These are phyloP conservation scores for Mycena sp. DNA, from an alignment of 1,284 basidiomycete genomes.

Conservation along the genomic window DNA sequence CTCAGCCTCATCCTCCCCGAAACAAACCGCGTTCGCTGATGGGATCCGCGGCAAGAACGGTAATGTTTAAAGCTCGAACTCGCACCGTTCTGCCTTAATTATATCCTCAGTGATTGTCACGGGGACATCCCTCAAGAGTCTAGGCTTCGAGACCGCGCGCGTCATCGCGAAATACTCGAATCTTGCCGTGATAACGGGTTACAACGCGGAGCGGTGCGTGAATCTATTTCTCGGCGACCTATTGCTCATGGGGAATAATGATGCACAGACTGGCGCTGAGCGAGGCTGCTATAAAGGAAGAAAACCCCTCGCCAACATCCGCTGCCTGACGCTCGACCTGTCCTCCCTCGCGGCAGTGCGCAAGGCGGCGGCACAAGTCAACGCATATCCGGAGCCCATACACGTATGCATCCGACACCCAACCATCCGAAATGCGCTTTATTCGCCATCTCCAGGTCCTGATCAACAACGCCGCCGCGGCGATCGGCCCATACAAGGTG, in stretches of 20 bases:
- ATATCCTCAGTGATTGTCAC: slow-evolving; percentile 17
- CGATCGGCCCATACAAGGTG: no score
- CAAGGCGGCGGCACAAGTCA: slow-evolving; percentile 4
- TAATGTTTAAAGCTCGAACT: no score
- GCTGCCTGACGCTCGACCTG: no score
- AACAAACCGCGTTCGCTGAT: not conserved
- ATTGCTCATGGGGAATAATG: not conserved
- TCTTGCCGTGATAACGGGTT: slow-evolving; percentile 15
- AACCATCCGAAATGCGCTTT: no score
- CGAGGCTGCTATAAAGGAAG: no score
- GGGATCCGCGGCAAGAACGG: slow-evolving; percentile 10
- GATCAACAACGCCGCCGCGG: slow-evolving; percentile 17
- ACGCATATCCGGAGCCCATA: slow-evolving; percentile 11
- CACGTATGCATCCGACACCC: no score
- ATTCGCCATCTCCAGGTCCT: not conserved
- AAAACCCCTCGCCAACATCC: no score
- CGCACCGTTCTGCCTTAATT: not conserved
- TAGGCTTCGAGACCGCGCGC: slow-evolving; percentile 18
- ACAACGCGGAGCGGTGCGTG: slow-evolving; percentile 10
- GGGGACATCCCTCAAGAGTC: slow-evolving; percentile 14
- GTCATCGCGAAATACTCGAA: no score
- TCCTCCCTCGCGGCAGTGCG: slow-evolving; percentile 6
- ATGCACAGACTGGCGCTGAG: no score
- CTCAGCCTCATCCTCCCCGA: slow-evolving; percentile 4
- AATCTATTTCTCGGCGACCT: not conserved